Evolutionary conservation across 2,329 filamentous ascomycete species (phyloP), one percentile per base, ranked within the genome.

Genomic region (Aureobasidium sp.): DNA sequence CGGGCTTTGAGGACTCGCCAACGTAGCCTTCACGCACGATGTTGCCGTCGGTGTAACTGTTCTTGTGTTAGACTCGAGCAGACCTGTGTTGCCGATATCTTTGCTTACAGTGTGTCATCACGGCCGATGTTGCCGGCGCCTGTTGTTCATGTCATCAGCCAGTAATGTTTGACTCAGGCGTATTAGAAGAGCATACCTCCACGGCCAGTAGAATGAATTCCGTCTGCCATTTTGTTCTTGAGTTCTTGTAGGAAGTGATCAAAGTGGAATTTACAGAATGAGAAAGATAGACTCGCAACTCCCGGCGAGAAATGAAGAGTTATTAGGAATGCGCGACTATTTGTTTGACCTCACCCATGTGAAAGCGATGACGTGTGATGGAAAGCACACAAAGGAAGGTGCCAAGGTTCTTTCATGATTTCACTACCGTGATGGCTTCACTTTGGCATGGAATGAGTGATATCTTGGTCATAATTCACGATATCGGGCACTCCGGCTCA

Each of bases 61-160:
- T 34, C 25, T 29, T 5, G 3, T 39, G 36, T 54, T 32, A 59
- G 42, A 14, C 8, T 34, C 14, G 32, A n/a, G 11, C 5, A 27
- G 5, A 21, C 11, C 25, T 16, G 27, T 30, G 11, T 8, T 41
- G 14, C 9, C 4, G 7, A 32, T 25, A 21, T 29, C 1, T 11
- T 39, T 32, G n/a, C 70, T 50, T 71, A 79, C 73, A 76, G 68
- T 32, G 74, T 77, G 34, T 69, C 55, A 67, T 84, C 82, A 37
- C 74, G 75, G 62, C 80, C 78, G 64, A 85, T 84, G 70, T 85
- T 85, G 64, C 82, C 82, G 64, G 81, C 78, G 65, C 82, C 82
- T 85, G 63, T 37, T 53, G 10, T 21, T 7, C 21, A 41, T 34
- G 25, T 48, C 21, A 9, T 55, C 36, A 62, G 50, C 25, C 21